phyloP scores from a whole-genome alignment of 306 rosid species.

The Crotalaria pallida region DNA sequence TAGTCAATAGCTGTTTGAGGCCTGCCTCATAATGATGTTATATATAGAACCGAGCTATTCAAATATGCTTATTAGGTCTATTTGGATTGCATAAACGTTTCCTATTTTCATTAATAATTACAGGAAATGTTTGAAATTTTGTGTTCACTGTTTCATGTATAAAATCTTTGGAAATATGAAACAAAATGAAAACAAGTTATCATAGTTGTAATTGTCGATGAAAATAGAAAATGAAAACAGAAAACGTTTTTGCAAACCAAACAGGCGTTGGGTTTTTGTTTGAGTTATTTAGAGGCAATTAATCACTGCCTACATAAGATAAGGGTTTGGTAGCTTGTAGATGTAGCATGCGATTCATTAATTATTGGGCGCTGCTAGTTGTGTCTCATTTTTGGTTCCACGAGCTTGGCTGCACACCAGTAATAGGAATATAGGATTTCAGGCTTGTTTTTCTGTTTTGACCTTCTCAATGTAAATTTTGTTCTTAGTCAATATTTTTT shows the following conservation, averaged over 20 bases:
- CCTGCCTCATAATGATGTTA: not conserved
- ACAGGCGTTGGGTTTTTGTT: no score
- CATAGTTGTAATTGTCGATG: no score
- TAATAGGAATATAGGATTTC: constrained; percentile 16
- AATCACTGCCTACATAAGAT: not conserved
- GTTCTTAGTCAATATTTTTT: not conserved
- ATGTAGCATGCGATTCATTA: not conserved
- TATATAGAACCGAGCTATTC: not conserved
- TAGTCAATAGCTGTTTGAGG: not conserved
- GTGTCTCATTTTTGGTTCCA: not conserved
- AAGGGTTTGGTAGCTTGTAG: not conserved
- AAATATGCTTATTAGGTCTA: not conserved
- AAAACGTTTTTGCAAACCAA: no score
- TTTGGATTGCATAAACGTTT: no score
- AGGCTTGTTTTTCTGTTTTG: constrained; percentile 8
- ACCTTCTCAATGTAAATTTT: not conserved
- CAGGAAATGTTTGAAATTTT: no score
- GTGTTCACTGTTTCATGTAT: no score
- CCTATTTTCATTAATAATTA: no score
- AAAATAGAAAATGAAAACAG: no score
- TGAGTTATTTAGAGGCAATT: not conserved
- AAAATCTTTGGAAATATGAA: no score
- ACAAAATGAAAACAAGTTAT: no score
- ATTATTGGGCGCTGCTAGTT: not conserved
- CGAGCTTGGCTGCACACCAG: not conserved